These are phyloP conservation scores for Acacia concinna DNA, from an alignment of 331 rosid genomes.

Conservation along the genomic window DNA sequence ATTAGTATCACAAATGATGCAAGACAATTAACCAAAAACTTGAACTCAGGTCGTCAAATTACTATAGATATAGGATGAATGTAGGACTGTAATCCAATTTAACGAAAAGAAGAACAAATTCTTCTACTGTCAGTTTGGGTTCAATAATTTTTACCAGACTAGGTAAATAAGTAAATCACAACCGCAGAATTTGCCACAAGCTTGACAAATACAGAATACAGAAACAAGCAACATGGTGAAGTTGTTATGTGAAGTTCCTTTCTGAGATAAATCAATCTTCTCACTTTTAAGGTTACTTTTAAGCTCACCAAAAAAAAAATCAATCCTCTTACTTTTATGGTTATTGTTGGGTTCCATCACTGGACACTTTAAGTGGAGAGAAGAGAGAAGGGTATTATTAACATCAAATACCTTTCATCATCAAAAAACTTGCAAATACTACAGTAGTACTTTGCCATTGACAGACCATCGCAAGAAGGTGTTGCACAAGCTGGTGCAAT, in stretches of 20 bases:
- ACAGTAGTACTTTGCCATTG: slow-evolving; percentile 58
- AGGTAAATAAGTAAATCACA: background rate
- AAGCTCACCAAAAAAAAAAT: background rate
- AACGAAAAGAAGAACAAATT: background rate
- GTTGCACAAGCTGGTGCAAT: slow-evolving; percentile 47
- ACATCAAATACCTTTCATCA: slow-evolving; percentile 50
- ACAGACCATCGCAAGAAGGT: slow-evolving; percentile 51
- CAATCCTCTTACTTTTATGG: background rate
- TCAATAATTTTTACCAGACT: background rate
- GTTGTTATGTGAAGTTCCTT: background rate
- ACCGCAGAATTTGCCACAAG: background rate
- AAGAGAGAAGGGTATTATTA: background rate
- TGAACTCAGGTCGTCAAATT: background rate
- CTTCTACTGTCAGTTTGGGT: background rate
- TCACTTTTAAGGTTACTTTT: background rate
- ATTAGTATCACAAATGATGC: background rate
- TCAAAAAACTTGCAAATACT: slow-evolving; percentile 57
- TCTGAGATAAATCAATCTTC: background rate
- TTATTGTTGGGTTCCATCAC: background rate
- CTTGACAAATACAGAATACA: background rate
- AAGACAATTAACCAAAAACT: slow-evolving; percentile 2
- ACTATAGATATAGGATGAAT: background rate
- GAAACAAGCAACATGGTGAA: background rate
- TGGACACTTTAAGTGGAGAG: background rate
- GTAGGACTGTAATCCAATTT: background rate